Evolutionary conservation across 1,284 basidiomycete genomes (phyloP).

Genomic region (Fistulinella cinereoalba): DNA sequence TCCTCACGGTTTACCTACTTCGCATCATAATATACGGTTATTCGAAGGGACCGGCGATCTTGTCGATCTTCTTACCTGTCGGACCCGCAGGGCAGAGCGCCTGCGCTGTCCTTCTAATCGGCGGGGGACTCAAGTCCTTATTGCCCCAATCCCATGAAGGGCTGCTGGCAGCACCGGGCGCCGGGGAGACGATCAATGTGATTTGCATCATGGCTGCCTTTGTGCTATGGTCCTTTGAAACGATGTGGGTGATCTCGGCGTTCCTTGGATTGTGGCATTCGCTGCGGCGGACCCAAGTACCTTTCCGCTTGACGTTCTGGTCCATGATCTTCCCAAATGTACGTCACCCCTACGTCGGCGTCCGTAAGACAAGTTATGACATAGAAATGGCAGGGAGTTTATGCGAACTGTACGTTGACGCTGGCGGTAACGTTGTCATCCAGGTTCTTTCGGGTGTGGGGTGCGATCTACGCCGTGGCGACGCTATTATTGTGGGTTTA

Average conservation of each 20-base stretch:
- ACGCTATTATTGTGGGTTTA: constrained; percentile 58
- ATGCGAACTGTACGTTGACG: constrained; percentile 59
- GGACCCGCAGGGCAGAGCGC: constrained; percentile 45
- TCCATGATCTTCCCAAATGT: constrained; percentile 63
- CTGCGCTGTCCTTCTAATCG: constrained; percentile 46
- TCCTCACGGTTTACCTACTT: constrained; percentile 44
- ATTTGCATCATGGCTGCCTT: constrained; percentile 47
- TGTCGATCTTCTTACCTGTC: constrained; percentile 48
- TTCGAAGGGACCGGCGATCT: constrained; percentile 42
- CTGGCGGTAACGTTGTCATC: constrained; percentile 52
- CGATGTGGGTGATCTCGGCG: constrained; percentile 53
- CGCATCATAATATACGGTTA: constrained; percentile 42
- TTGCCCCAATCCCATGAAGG: constrained; percentile 32
- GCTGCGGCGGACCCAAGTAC: constrained; percentile 37
- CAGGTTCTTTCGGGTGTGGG: constrained; percentile 52
- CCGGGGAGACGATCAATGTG: constrained; percentile 43
- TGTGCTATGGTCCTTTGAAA: constrained; percentile 51
- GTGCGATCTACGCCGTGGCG: constrained; percentile 49
- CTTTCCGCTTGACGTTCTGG: constrained; percentile 55
- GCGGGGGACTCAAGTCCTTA: constrained; percentile 39
- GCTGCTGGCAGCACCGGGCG: constrained; percentile 27
- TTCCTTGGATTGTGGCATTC: constrained; percentile 44
- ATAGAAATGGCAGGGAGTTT: constrained; percentile 49
- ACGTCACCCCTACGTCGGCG: constrained; percentile 18
- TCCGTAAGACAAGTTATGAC: constrained; percentile 3